These are phyloP conservation scores for Kickxella alabastrina DNA, from an alignment of 192 early-diverging fungal genomes.

Conservation along the genomic window DNA sequence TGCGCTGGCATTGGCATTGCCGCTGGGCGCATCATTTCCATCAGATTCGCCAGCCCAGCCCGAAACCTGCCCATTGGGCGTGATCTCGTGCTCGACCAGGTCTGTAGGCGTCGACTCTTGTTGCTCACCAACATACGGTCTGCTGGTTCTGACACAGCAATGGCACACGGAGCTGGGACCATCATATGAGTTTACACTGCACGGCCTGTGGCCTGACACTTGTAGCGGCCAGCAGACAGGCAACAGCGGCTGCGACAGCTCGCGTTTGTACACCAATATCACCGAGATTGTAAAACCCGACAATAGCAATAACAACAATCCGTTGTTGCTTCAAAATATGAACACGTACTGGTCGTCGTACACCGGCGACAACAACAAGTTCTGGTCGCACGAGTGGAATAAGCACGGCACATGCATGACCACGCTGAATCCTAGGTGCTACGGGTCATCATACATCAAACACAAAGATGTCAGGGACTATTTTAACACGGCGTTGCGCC, in stretches of 20 bases:
- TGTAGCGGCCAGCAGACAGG: conserved; percentile 51
- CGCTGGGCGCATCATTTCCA: too few relatives aligned
- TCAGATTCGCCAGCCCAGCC: too few relatives aligned
- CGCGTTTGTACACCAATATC: conserved; percentile 56
- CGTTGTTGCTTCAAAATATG: conserved; percentile 48
- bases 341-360: conserved; percentile 63
- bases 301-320: background rate
- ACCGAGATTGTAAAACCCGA: conserved; percentile 48
- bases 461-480: conserved; percentile 59
- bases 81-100: background rate
- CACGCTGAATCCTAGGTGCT: conserved; percentile 62
- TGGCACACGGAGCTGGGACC: conserved; percentile 60
- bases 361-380: conserved; percentile 69
- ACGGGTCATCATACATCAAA: conserved; percentile 28
- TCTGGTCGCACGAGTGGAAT: conserved; percentile 77
- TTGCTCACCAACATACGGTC: conserved; percentile 48
- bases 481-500: conserved; percentile 50
- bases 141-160: conserved; percentile 48
- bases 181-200: conserved; percentile 60
- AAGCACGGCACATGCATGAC: conserved; percentile 79
- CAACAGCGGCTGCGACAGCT: conserved; percentile 57
- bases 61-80: background rate
- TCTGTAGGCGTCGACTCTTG: conserved; percentile 31
- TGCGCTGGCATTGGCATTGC: too few relatives aligned
- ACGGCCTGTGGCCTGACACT: conserved; percentile 76